Conservation (phyloP, 2,329 filamentous ascomycete species). For the Penicillium sp. region DNA sequence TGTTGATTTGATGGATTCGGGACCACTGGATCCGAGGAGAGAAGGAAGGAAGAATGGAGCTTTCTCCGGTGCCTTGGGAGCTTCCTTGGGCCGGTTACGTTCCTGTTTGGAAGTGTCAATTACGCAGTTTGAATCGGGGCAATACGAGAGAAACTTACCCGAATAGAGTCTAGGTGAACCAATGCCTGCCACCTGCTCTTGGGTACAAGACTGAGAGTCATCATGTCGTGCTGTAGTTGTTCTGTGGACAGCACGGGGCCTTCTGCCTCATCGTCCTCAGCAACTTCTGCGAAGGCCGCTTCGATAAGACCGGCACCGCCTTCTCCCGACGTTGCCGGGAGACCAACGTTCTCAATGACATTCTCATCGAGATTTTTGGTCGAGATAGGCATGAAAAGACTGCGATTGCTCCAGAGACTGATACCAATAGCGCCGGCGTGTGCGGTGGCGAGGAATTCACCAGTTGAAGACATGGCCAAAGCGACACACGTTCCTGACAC, state of each 20-base stretch:
- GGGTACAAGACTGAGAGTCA: conserved; percentile 84
- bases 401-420: conserved; percentile 94
- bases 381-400: conserved; percentile 82
- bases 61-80: conserved; percentile 87
- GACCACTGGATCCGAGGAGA: conserved; percentile 23
- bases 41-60: conserved; percentile 88
- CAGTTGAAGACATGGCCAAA: conserved; percentile 81
- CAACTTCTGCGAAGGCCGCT: conserved; percentile 63
- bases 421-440: conserved; percentile 79
- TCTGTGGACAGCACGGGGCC: conserved; percentile 60
- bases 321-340: conserved; percentile 78
- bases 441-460: conserved; percentile 90
- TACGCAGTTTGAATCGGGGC: not conserved
- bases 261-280: conserved; percentile 46
- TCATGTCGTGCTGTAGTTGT: conserved; percentile 76
- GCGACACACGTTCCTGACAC: conserved; percentile 75
- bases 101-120: conserved; percentile 49
- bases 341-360: conserved; percentile 62
- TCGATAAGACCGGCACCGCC: conserved; percentile 71
- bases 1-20: conserved; percentile 22
- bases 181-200: conserved; percentile 92
- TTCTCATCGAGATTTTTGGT: conserved; percentile 79
- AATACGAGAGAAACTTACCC: conserved; percentile 30
- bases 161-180: conserved; percentile 85
- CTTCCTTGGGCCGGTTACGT: conserved; percentile 89